phyloP scores from a whole-genome alignment of 1,284 basidiomycete species.

The Coniferiporia sulphurascens region DNA sequence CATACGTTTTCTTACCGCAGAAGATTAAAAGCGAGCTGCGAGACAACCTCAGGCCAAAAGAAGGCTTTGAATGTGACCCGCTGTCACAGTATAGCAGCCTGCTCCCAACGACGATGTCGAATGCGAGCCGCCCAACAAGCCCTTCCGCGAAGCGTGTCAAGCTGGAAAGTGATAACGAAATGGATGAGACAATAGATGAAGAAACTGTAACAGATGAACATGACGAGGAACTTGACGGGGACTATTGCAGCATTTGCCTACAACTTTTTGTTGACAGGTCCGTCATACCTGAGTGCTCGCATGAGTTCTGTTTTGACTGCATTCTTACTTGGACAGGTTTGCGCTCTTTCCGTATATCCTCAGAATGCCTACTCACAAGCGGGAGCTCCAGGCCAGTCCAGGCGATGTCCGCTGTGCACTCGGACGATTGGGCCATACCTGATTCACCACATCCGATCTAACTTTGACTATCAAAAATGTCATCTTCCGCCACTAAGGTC shows the following conservation, averaged over 20 bases:
- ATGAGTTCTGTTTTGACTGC: conserved; percentile 89
- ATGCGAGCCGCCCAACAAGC: background rate
- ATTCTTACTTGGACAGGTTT: conserved; percentile 78
- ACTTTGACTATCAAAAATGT: conserved; percentile 77
- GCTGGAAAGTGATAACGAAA: conserved; percentile 23
- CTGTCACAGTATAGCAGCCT: background rate
- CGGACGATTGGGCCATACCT: conserved; percentile 70
- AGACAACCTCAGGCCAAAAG: too few species aligned
- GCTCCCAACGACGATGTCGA: background rate
- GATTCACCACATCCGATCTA: conserved; percentile 74
- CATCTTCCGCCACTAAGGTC: conserved; percentile 64
- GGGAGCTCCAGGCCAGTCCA: conserved; percentile 54
- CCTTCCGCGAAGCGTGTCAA: conserved; percentile 29
- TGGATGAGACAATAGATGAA: background rate
- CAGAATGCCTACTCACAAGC: background rate
- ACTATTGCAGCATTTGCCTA: conserved; percentile 70
- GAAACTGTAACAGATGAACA: background rate
- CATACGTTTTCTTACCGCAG: too few species aligned
- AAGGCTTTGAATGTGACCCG: background rate
- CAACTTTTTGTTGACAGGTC: conserved; percentile 73
- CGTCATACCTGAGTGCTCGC: conserved; percentile 74
- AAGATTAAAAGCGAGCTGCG: too few species aligned
- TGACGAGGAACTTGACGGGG: conserved; percentile 28
- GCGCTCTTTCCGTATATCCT: conserved; percentile 22
- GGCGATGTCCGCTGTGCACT: conserved; percentile 79